Evolutionary conservation across 345 rosid genomes (phyloP).

Genomic region (Limnanthes douglasii): DNA sequence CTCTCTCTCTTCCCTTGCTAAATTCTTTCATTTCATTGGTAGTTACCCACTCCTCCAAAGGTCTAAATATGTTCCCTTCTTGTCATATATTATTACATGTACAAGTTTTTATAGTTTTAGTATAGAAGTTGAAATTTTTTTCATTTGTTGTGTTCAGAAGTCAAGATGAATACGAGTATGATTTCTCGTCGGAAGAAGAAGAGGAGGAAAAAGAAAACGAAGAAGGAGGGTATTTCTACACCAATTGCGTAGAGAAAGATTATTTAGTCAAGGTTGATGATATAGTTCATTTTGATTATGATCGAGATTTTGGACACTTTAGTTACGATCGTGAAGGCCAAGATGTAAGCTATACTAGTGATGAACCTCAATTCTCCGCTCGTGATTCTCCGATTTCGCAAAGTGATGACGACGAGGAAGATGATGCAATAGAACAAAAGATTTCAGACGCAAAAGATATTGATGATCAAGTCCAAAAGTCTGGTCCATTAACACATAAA

Average conservation of each 20-base stretch:
- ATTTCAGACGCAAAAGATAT: no score
- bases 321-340: neutral
- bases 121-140: no score
- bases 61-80: no score
- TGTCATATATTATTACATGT: no score
- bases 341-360: conserved; percentile 10
- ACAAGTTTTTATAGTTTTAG: no score
- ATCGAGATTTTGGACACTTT: no score
- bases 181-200: conserved; percentile 29
- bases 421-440: no score
- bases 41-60: conserved; percentile 31
- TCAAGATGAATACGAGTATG: conserved; percentile 26
- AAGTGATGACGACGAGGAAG: conserved; percentile 1
- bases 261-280: conserved; percentile 29
- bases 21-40: conserved; percentile 37
- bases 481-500: no score
- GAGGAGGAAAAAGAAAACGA: conserved; percentile 30
- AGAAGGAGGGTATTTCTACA: conserved; percentile 13
- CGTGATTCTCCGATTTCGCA: conserved; percentile 16
- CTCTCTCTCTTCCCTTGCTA: conserved; percentile 28
- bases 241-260: conserved; percentile 9
- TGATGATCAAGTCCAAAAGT: no score
- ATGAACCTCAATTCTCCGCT: conserved; percentile 13
- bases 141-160: conserved; percentile 20
- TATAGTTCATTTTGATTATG: conserved; percentile 22